Evolutionary conservation across 352 stramenopile genomes (phyloP), one percentile per base, ranked within the genome.

Genomic region (Globisporangium nagaii): DNA sequence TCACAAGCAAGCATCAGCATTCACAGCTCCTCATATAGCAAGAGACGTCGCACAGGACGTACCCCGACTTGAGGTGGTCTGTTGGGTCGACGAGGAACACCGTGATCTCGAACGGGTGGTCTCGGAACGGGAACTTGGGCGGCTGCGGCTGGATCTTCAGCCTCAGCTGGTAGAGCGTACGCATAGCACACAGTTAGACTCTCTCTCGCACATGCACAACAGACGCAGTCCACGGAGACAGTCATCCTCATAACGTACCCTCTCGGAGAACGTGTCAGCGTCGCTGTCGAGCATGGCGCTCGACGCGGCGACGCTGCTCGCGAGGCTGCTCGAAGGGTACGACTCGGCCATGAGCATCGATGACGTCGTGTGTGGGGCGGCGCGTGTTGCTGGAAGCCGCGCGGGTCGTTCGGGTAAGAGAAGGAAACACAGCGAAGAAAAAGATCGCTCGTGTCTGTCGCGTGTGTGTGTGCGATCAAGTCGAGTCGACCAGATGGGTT

Each of bases 91-190:
- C 84, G 31, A 95, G 78, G 52, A 90, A 95, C 48, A 95, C 79
- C 0, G 82, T 93, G 48, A 95, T 76, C 19, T 95, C 84, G 56
- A 95, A 95, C 36, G 80, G 79, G 49, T 93, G 79, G 64, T 88
- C 71, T 20, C 82, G 84, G 70, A 91, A 95, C 12, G 84, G 84
- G 55, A 95, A 95, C 60, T 91, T 84, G 34, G 84, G 84, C 42
- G 84, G 84, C 31, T 86, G 71, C 3, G 84, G 84, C 65, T 92
- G 80, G 61, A 93, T 91, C 61, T 95, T 95, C 22, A 95, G 57
- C 3, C 78, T 74, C 48, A 93, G 62, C 72, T 86, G 51, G 27
- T 54, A 15, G 28, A 19, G n/a, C 10, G 20, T 36, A 32, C 15
- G 42, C 17, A 41, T 34, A n/a, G n/a, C n/a, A n/a, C n/a, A 34